Percentiles rank a stretch among this genome's conserved stretches.
phyloP scores from a whole-genome alignment of 306 rosid species.

The Herpetospermum pedunculosum region DNA sequence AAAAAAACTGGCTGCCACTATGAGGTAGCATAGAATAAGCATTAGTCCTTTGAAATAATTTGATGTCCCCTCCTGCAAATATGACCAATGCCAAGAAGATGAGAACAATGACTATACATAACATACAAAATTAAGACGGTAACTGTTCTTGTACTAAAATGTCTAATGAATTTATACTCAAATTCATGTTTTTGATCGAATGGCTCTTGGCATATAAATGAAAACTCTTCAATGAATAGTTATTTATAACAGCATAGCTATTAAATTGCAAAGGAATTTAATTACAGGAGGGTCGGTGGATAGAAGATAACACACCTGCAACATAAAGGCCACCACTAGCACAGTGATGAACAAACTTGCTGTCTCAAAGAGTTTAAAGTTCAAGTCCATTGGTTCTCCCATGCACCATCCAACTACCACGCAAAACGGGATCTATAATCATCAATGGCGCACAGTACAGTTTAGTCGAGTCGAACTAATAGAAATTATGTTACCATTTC shows the following conservation, averaged over 20 bases:
- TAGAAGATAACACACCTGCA: constrained; percentile 43
- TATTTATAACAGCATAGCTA: neutral
- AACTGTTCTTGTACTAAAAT: neutral
- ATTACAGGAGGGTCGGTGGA: neutral
- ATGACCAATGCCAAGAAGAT: constrained; percentile 1
- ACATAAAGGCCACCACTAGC: constrained; percentile 86
- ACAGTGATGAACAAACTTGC: constrained; percentile 85
- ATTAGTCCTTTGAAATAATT: constrained; percentile 88
- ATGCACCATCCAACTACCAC: constrained; percentile 93
- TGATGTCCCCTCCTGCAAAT: constrained; percentile 78
- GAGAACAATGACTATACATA: neutral
- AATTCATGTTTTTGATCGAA: neutral
- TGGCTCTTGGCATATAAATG: neutral
- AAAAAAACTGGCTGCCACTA: constrained; percentile 88
- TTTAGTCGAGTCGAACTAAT: neutral
- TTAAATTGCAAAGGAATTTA: neutral
- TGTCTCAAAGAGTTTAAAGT: constrained; percentile 90
- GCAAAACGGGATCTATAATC: constrained; percentile 68
- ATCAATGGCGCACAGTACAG: neutral
- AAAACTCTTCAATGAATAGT: neutral
- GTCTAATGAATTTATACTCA: neutral
- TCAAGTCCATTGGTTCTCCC: constrained; percentile 84
- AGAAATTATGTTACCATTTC: neutral
- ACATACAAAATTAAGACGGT: neutral
- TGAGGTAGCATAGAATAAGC: constrained; percentile 88